phyloP scores from a whole-genome alignment of 805 yeast species.

The Wickerhamomyces strasburgensis region DNA sequence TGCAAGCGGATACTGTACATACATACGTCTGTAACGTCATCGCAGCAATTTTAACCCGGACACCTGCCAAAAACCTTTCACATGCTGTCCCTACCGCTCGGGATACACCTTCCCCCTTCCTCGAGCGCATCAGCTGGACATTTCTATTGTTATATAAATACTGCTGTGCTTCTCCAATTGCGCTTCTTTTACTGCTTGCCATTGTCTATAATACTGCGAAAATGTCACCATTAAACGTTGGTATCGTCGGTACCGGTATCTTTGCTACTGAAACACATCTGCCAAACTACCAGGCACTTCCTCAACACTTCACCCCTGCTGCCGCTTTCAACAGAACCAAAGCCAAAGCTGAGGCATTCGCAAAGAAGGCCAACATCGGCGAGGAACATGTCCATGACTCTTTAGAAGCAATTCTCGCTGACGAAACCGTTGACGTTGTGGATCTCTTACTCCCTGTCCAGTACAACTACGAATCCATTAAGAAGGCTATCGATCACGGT shows the following conservation, averaged over 20 bases:
- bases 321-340: constrained; percentile 83
- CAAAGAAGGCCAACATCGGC: constrained; percentile 51
- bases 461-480: constrained; percentile 61
- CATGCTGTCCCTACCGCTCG: no score
- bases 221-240: constrained; percentile 12
- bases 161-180: no score
- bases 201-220: not conserved
- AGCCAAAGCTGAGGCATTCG: constrained; percentile 78
- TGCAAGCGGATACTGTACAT: no score
- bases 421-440: constrained; percentile 64
- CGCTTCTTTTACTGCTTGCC: not conserved
- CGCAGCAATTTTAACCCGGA: no score
- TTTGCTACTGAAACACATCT: constrained; percentile 83
- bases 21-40: no score
- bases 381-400: constrained; percentile 31
- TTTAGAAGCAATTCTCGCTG: constrained; percentile 43
- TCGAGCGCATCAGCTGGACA: no score
- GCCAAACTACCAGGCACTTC: constrained; percentile 57
- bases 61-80: no score
- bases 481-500: constrained; percentile 62
- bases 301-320: constrained; percentile 47
- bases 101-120: no score
- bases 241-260: constrained; percentile 74
- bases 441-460: constrained; percentile 92
- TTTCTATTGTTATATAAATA: no score